A percentile compares a stretch with the other conserved stretches of the same genome.
phyloP scores from a whole-genome alignment of 1,139 yeast genomes.

The Diutina ranongensis region DNA sequence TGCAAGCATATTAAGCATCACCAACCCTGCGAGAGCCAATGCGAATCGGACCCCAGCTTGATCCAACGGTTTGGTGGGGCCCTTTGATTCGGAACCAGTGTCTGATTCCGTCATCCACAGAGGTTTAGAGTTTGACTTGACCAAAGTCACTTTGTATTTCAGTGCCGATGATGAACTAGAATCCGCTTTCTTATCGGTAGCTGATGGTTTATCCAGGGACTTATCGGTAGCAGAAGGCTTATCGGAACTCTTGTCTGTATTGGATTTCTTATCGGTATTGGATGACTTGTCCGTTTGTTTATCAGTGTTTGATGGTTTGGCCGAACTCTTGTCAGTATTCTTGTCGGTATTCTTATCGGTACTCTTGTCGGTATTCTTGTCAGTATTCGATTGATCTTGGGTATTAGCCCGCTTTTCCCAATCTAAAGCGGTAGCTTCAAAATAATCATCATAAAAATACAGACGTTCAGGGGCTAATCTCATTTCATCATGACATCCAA shows the following conservation, averaged over 20 bases:
- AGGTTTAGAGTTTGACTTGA: not conserved
- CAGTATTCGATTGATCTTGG: not conserved
- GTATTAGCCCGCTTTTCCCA: not conserved
- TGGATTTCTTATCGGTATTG: not conserved
- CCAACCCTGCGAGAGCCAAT: slow-evolving; percentile 21
- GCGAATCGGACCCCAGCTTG: slow-evolving; percentile 15
- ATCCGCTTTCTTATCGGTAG: slow-evolving; percentile 1
- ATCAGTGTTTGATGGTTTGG: too few relatives aligned
- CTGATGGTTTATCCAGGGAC: not conserved
- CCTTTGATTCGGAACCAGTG: not conserved
- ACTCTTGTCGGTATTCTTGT: not conserved
- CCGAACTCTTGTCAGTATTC: not conserved
- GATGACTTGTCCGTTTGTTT: not conserved
- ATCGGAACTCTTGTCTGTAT: not conserved
- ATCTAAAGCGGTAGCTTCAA: not conserved
- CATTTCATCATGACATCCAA: not conserved
- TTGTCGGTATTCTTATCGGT: not conserved
- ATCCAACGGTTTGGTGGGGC: slow-evolving; percentile 8
- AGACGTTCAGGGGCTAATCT: not conserved
- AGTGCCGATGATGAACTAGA: not conserved
- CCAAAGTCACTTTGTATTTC: not conserved
- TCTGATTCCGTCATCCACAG: not conserved
- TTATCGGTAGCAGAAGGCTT: not conserved
- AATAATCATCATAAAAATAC: slow-evolving; percentile 5
- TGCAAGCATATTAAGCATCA: slow-evolving; percentile 23